A percentile compares a stretch with the other conserved stretches of the same genome.
Evolutionary conservation across 2,329 filamentous ascomycete species (phyloP).

Genomic region (Bipolaris gigantea): DNA sequence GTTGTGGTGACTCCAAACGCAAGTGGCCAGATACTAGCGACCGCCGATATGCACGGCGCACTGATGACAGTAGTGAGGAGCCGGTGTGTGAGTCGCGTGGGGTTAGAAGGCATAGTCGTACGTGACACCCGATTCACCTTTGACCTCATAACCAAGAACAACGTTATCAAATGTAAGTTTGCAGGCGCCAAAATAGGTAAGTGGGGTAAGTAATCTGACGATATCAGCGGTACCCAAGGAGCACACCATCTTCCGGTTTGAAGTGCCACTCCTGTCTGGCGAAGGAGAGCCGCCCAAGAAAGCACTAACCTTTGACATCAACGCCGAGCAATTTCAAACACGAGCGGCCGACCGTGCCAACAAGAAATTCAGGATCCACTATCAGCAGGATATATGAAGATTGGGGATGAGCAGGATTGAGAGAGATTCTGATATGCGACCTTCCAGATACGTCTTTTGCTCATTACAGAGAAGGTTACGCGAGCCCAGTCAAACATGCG

Average conservation of each 20-base stretch:
- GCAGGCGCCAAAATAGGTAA: conserved; percentile 9
- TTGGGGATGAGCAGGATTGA: background rate
- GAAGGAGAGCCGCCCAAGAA: conserved; percentile 35
- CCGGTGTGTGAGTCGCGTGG: conserved; percentile 77
- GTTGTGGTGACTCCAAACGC: conserved; percentile 60
- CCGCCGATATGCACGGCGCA: conserved; percentile 90
- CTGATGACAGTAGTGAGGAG: conserved; percentile 80
- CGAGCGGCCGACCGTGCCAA: conserved; percentile 82
- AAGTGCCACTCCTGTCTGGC: conserved; percentile 57
- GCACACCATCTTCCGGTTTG: conserved; percentile 79
- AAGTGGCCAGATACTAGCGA: conserved; percentile 72
- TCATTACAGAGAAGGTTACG: too few relatives aligned
- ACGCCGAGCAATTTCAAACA: conserved; percentile 84
- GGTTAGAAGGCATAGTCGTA: conserved; percentile 82
- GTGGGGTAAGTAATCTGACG: conserved; percentile 15
- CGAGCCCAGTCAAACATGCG: too few relatives aligned
- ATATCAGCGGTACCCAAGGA: conserved; percentile 76
- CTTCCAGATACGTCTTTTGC: background rate
- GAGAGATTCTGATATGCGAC: background rate
- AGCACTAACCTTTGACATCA: conserved; percentile 76
- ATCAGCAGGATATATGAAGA: conserved; percentile 70
- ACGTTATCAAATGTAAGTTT: conserved; percentile 67
- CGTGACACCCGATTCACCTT: conserved; percentile 86
- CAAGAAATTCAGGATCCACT: conserved; percentile 88
- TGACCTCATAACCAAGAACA: conserved; percentile 73